phyloP scores from a whole-genome alignment of 2,329 filamentous ascomycete genomes.

The Ustulina deusta region DNA sequence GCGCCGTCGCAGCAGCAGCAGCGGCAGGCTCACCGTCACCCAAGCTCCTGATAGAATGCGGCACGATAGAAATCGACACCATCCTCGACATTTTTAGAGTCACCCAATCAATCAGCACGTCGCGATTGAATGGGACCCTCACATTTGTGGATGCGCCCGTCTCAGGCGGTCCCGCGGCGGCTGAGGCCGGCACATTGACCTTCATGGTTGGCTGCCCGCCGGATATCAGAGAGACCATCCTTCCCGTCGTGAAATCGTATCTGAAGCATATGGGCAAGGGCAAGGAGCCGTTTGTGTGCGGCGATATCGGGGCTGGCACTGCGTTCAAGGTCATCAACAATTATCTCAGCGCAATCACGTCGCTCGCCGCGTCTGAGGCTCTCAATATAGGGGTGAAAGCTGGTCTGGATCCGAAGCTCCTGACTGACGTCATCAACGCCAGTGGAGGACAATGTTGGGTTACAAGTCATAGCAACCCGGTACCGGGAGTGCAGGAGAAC shows the following conservation, averaged over 20 bases:
- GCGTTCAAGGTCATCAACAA: constrained; percentile 81
- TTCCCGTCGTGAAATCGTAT: constrained; percentile 67
- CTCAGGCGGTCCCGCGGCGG: constrained; percentile 53
- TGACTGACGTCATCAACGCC: constrained; percentile 77
- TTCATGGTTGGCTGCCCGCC: constrained; percentile 53
- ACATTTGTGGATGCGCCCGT: constrained; percentile 54
- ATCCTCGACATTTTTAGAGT: constrained; percentile 67
- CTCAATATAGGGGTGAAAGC: constrained; percentile 55
- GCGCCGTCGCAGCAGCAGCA: constrained; percentile 40
- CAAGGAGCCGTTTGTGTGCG: constrained; percentile 69
- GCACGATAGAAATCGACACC: constrained; percentile 50
- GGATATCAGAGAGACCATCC: constrained; percentile 59
- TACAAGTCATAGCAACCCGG: constrained; percentile 51
- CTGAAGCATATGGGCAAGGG: constrained; percentile 67
- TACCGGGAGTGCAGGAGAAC: constrained; percentile 49
- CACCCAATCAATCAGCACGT: constrained; percentile 57
- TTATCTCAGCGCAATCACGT: constrained; percentile 77
- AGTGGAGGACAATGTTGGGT: constrained; percentile 66
- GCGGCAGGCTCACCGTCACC: constrained; percentile 8
- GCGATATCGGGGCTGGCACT: constrained; percentile 71
- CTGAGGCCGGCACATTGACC: constrained; percentile 51
- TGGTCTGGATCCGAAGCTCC: constrained; percentile 55
- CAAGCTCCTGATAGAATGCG: constrained; percentile 51
- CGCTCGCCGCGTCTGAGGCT: constrained; percentile 60
- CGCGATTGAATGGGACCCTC: constrained; percentile 36